phyloP scores from a whole-genome alignment of 192 early-diverging fungal genomes.

The Coemansia sp. region DNA sequence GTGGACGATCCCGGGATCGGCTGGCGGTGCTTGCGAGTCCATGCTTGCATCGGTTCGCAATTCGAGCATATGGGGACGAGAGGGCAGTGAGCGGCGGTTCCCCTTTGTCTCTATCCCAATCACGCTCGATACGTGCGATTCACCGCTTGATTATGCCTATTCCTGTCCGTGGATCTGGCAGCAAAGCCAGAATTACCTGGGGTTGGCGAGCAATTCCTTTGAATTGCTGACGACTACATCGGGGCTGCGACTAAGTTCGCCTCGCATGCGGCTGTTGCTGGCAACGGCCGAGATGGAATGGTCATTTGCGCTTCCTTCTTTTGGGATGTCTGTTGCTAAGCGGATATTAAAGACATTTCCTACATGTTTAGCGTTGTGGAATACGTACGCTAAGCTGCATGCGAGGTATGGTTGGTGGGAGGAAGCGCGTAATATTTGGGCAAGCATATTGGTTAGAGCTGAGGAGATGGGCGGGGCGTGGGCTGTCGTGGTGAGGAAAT shows the following conservation, averaged over 20 bases:
- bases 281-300: conserved; percentile 23
- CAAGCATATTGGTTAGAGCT: conserved; percentile 1
- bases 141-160: conserved; percentile 16
- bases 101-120: conserved; percentile 24
- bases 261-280: background rate
- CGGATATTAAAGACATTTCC: conserved; percentile 7
- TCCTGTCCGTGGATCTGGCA: conserved; percentile 23
- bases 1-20: conserved; percentile 17
- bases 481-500: conserved; percentile 26
- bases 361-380: conserved; percentile 26
- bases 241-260: background rate
- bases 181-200: background rate
- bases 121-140: conserved; percentile 28
- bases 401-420: conserved; percentile 22
- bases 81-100: conserved; percentile 1
- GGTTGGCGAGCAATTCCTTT: conserved; percentile 4
- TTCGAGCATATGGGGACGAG: background rate
- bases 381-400: conserved; percentile 37
- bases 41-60: background rate
- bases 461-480: conserved; percentile 5
- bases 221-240: background rate
- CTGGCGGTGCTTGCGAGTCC: background rate
- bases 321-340: background rate
- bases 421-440: conserved; percentile 33
- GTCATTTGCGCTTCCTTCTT: conserved; percentile 11